Evolutionary conservation across 805 yeast species (phyloP).

Genomic region (Hanseniaspora hatyaiensis): DNA sequence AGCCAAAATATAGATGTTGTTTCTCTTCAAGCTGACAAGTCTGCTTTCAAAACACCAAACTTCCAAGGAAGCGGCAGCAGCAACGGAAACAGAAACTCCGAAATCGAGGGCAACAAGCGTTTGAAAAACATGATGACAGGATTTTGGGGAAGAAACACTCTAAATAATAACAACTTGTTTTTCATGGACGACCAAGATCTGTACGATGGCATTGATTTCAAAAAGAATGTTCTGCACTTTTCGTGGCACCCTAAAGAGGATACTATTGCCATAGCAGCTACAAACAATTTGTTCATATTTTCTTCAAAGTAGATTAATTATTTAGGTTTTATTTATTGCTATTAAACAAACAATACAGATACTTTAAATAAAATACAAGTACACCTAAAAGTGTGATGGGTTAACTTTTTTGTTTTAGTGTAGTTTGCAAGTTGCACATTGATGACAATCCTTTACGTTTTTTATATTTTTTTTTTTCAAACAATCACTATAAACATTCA

Average conservation of each 20-base stretch:
- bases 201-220: slow-evolving; percentile 72
- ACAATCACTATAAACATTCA: no score
- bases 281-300: slow-evolving; percentile 81
- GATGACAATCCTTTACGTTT: no score
- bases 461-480: no score
- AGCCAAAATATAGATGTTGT: slow-evolving; percentile 38
- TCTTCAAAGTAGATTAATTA: slow-evolving; percentile 44
- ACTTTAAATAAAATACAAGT: slow-evolving; percentile 3
- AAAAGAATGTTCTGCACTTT: slow-evolving; percentile 83
- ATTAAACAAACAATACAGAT: neutral
- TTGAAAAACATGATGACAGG: slow-evolving; percentile 32
- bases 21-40: slow-evolving; percentile 91
- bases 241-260: slow-evolving; percentile 98
- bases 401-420: no score
- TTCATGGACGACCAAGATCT: slow-evolving; percentile 11
- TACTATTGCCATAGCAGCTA: slow-evolving; percentile 95
- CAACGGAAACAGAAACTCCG: slow-evolving; percentile 26
- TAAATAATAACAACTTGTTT: slow-evolving; percentile 12
- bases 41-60: slow-evolving; percentile 75
- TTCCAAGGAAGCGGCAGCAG: no score
- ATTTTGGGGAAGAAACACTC: slow-evolving; percentile 23
- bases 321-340: neutral
- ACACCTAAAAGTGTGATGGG: no score
- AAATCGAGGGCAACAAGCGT: slow-evolving; percentile 34
- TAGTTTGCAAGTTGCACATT: no score